These are phyloP conservation scores for Laburnicola sp. DNA, from an alignment of 2,329 filamentous ascomycete species.

Conservation along the genomic window DNA sequence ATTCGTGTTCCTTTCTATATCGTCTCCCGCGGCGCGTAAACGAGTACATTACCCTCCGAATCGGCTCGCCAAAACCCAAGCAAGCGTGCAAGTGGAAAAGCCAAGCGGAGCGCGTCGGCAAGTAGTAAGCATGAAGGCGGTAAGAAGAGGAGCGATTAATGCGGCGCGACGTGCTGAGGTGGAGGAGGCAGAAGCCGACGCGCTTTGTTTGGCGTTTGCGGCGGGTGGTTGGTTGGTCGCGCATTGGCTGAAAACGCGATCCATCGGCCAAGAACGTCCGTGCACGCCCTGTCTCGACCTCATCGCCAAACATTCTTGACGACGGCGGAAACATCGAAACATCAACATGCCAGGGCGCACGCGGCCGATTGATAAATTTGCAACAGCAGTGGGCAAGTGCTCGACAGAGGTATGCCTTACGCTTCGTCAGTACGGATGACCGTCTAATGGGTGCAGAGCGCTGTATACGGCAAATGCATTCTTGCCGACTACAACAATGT, in stretches of 20 bases:
- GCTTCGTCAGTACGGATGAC: neutral
- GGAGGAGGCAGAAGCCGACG: constrained; percentile 15
- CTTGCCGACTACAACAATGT: constrained; percentile 87
- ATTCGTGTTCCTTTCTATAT: constrained; percentile 46
- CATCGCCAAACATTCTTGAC: constrained; percentile 12
- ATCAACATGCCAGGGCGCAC: constrained; percentile 46
- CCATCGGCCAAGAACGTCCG: constrained; percentile 19
- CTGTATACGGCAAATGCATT: constrained; percentile 88
- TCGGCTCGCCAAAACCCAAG: constrained; percentile 13
- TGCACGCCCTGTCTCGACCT: constrained; percentile 15
- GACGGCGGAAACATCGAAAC: neutral
- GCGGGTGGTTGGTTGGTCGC: constrained; percentile 24
- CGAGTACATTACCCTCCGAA: constrained; percentile 44
- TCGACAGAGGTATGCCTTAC: constrained; percentile 60
- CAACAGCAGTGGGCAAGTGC: constrained; percentile 66
- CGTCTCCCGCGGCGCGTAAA: constrained; percentile 42
- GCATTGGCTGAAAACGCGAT: constrained; percentile 14
- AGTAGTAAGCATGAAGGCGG: constrained; percentile 30
- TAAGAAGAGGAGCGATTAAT: constrained; percentile 25
- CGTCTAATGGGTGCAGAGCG: constrained; percentile 59
- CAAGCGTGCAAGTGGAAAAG: constrained; percentile 7
- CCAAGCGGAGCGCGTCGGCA: constrained; percentile 1
- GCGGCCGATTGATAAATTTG: constrained; percentile 70
- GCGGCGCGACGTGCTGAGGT: constrained; percentile 6
- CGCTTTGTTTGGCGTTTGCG: constrained; percentile 30